Base-by-base conservation (phyloP, 2,329 filamentous ascomycete species). In the Colletotrichum trifolii region DNA sequence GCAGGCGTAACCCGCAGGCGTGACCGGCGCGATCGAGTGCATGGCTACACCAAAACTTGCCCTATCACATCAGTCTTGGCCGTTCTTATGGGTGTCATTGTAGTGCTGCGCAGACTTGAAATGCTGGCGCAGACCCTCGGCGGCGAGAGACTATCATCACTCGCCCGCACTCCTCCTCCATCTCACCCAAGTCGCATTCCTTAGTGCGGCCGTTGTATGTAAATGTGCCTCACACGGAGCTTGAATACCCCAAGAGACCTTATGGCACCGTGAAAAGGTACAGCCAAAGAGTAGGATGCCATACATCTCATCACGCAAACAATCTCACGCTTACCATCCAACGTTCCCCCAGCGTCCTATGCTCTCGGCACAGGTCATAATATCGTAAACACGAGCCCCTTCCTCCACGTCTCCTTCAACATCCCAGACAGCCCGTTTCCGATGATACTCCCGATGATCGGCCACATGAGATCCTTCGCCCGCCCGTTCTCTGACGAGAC, bases 361-460 rank as follows among this genome's bases (percentile, higher is more conserved):
- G 88, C 92, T 61, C 84, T 91, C 54, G 82, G 87, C 52, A 87
- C 88, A 8, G 92, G 96, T 73, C 91, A 96, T 75, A 75, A 78
- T 63, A 91, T 96, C 72, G 82, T 97, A 77, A 94, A 95, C 77
- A 82, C 83, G 17, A 86, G 86, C n/a, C 88, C 87, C 42, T 85
- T 96, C 54, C 83, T 96, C 13, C 90, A 96, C 78, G 89, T 96
- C 71, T 93, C 92, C 68, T 96, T 96, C 83, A 87, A 84, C 54
- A 78, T 83, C 5, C 80, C 84, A 0, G 78, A 82, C 48, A 86
- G 88, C 57, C 89, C 91, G 1, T 96, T 94, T 73, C 92, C 93
- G 4, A 86, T 88, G 55, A 89, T 90, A 58, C 83, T 97, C 2
- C 93, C 93, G 67, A 95, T 96, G 92, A 92, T 96, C 71, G 92